Evolutionary conservation across 75 land plant species (phyloP), one percentile per base, ranked within the genome.

Genomic region (Larix kaempferi): DNA sequence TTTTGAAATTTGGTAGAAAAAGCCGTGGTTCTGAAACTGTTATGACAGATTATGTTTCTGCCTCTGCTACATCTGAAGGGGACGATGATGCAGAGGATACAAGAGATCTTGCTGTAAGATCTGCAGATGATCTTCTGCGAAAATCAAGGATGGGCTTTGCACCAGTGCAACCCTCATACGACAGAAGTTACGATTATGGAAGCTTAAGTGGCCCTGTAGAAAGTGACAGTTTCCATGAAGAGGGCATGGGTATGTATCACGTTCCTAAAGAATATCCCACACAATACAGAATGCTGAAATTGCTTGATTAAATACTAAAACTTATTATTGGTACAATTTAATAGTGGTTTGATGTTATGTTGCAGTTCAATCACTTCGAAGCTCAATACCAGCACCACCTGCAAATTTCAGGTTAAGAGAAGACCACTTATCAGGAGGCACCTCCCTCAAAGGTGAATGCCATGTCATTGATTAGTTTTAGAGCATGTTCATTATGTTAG

Each of bases 1-100:
- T 98, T 15, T 83, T 98, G 59, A 98, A 98, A 80, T 98, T 95
- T 79, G 98, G 95, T 73, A 67, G 95, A 57, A 97, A 91, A 77
- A 91, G 89, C 78, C 89, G 73, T 76, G 84, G 87, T 49, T 82
- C 83, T 39, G 90, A 87, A 56, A 77, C 78, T 54, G 56, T 71
- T 4, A 15, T 64, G 39, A 85, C 75, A 25, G 86, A 84, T 52
- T 84, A 86, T 84, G 79, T 89, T 41, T 90, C 87, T 49, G 85
- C 86, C 37, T 91, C 96, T 19, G 72, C 41, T 59, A 19, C 49
- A n/a, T 73, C n/a, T 52, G 96, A 91, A 86, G 94, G 92, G 44
- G 94, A 88, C 74, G 91, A 90, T 62, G 91, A 90, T 67, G 22
- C 76, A 23, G 95, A 91, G 29, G 86, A 85, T 21, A 56, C 78